Evolutionary conservation across 306 rosid genomes (phyloP), one percentile per base, ranked within the genome.

Genomic region (Mucuna pruriens): DNA sequence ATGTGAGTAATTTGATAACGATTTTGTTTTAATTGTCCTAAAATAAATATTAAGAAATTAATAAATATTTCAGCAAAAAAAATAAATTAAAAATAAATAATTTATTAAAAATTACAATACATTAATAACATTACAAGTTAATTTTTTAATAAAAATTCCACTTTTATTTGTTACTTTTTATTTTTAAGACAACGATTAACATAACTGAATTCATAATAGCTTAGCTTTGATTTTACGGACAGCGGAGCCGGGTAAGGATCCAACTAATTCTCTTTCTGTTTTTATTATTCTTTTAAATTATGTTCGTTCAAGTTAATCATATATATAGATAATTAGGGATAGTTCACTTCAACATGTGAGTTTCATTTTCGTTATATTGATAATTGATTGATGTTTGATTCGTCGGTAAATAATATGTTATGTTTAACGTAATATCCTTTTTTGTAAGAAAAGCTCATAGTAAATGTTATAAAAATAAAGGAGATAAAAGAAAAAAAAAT

Each of bases 151-250:
- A 0, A 17, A 36, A 17, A 65, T 2, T 29, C 2, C 7, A 9
- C 4, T 17, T 4, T 16, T 7, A 9, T 64, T 17, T 62, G 31
- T 16, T 33, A 13, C 17, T 36, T 17, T 9, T 65, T 17, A 9
- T 17, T 34, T n/a, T 64, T n/a, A 7, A 4, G 8, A 64, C 15
- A 8, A 3, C 3, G 2, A 8, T 63, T 63, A 3, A 1, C 70
- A 9, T 34, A 34, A 64, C 16, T 36, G 26, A 64, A 4, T 25
- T 58, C 16, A 17, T 4, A 16, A 36, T 34, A 9, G 26, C 60
- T 52, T 74, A 13, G 23, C 57, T 76, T 61, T 31, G 61, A 62
- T 44, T 61, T 62, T 42, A 42, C 64, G 38, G 19, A 76, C 54
- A 31, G n/a, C 42, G 9, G 71, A 74, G 22, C 15, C 23, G 39